Conservation (phyloP, 352 stramenopile species). For the Phytophthora boehmeriae region DNA sequence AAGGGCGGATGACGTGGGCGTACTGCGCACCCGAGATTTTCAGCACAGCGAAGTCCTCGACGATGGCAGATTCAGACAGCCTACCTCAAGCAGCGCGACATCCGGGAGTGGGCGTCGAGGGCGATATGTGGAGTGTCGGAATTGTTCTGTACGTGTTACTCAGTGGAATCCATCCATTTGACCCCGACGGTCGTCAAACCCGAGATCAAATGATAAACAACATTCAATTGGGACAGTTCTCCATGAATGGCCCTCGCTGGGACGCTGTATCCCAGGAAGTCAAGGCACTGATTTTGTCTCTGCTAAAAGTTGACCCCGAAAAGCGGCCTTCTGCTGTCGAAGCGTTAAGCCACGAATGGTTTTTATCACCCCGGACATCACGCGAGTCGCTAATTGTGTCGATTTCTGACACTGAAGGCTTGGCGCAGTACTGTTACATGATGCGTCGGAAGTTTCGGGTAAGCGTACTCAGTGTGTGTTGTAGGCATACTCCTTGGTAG, state of each 20-base stretch:
- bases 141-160: conserved; percentile 92
- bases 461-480: conserved; percentile 10
- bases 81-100: conserved; percentile 26
- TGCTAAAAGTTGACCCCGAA: conserved; percentile 41
- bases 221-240: conserved; percentile 52
- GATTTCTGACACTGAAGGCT: conserved; percentile 50
- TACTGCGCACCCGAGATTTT: conserved; percentile 79
- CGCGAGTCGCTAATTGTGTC: conserved; percentile 50
- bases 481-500: not conserved
- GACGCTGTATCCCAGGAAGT: conserved; percentile 54
- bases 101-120: conserved; percentile 46
- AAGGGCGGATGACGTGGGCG: conserved; percentile 56
- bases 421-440: conserved; percentile 56
- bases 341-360: conserved; percentile 57
- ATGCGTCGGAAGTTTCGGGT: conserved; percentile 78
- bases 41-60: conserved; percentile 5
- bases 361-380: conserved; percentile 48
- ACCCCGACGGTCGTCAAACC: conserved; percentile 65
- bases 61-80: conserved; percentile 12
- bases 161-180: conserved; percentile 79
- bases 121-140: conserved; percentile 88
- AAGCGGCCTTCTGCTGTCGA: conserved; percentile 38
- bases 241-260: conserved; percentile 50
- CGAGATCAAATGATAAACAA: conserved; percentile 77
- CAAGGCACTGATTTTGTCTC: conserved; percentile 46